Conservation (phyloP, 345 rosid species). For the Rubroshorea leprosula region DNA sequence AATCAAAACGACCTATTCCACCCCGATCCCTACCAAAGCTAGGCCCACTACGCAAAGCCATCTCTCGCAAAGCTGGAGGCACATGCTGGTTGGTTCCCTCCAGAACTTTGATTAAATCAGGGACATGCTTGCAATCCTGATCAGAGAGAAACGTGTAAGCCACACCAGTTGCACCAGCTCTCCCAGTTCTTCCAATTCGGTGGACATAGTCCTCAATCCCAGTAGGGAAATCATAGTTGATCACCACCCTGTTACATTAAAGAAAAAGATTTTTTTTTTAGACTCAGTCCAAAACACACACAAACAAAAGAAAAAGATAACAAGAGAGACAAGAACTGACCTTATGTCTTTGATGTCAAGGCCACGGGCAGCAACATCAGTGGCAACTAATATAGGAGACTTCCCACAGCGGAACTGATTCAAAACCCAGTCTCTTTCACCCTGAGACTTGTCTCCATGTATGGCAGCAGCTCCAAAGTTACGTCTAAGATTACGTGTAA, state of each 20-base stretch:
- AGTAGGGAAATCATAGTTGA: constrained; percentile 89
- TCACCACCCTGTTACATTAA: constrained; percentile 61
- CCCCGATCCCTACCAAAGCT: constrained; percentile 64
- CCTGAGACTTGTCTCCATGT: constrained; percentile 96
- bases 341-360: constrained; percentile 93
- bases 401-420: constrained; percentile 83
- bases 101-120: constrained; percentile 78
- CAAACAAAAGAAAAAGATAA: not conserved
- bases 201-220: constrained; percentile 98
- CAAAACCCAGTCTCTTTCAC: constrained; percentile 93
- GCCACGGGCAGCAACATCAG: constrained; percentile 98
- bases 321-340: constrained; percentile 23
- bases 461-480: constrained; percentile 82
- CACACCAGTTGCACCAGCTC: constrained; percentile 98
- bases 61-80: constrained; percentile 70
- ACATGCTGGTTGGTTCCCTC: no score
- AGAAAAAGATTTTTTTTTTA: not conserved
- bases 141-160: constrained; percentile 90
- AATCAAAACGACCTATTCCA: constrained; percentile 64
- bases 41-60: constrained; percentile 76
- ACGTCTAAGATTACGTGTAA: constrained; percentile 73
- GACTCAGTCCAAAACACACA: no score
- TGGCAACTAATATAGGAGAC: constrained; percentile 83
- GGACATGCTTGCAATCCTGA: constrained; percentile 80
- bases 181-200: constrained; percentile 96